Conservation (phyloP, 73 alveolate species). For the Tetrahymena malaccensis region DNA sequence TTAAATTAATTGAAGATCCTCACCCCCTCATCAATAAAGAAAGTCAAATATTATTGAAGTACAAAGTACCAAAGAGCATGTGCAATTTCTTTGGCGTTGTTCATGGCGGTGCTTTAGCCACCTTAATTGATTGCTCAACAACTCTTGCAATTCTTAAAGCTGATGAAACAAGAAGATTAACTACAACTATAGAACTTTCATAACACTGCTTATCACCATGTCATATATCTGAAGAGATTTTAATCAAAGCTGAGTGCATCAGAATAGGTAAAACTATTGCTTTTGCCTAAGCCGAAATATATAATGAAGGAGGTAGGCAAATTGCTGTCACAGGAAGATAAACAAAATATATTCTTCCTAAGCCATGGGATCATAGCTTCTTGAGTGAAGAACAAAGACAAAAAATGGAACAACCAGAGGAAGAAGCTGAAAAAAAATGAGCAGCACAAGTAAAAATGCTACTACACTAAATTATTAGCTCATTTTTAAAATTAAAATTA, state of each 20-base stretch:
- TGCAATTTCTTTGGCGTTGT: conserved; percentile 36
- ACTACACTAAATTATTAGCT: too few species aligned
- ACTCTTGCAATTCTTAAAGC: conserved; percentile 42
- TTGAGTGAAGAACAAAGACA: not conserved
- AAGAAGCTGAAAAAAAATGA: not conserved
- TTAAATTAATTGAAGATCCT: not conserved
- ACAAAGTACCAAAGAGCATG: conserved; percentile 17
- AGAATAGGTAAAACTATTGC: not conserved
- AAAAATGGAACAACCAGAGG: not conserved
- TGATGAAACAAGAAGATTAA: conserved; percentile 9
- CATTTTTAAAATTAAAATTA: too few species aligned
- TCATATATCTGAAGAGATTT: not conserved
- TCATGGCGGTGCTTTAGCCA: conserved; percentile 58
- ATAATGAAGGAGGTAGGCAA: not conserved
- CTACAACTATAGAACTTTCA: not conserved
- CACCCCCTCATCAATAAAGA: not conserved
- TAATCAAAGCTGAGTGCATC: not conserved
- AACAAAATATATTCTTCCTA: not conserved
- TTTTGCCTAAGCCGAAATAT: not conserved
- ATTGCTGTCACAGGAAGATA: not conserved
- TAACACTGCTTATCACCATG: not conserved
- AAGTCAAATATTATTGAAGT: conserved; percentile 14
- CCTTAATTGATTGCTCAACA: conserved; percentile 38
- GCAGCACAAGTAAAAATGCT: too few species aligned
- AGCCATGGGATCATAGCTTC: not conserved